These are phyloP conservation scores for Barnettozyma californica DNA, from an alignment of 805 yeast genomes.

Conservation along the genomic window DNA sequence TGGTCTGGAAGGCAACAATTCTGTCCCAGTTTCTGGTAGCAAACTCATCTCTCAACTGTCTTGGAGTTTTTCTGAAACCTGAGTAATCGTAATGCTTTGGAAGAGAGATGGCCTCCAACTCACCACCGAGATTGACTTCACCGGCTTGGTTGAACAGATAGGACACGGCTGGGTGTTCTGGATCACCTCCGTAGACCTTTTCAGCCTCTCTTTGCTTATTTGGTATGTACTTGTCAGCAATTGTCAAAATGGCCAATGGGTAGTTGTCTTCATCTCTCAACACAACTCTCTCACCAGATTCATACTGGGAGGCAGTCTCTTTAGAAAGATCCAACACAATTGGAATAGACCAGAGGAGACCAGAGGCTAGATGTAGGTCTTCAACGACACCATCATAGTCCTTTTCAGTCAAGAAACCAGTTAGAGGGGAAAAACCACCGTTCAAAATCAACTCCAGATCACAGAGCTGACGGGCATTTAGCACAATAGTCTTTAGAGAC, in stretches of 20 bases:
- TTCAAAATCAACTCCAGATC: slow-evolving; percentile 86
- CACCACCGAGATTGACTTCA: slow-evolving; percentile 85
- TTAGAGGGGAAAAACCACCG: slow-evolving; percentile 89
- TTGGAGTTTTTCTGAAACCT: slow-evolving; percentile 82
- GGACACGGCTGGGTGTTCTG: slow-evolving; percentile 89
- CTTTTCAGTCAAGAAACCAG: slow-evolving; percentile 56
- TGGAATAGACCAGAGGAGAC: slow-evolving; percentile 88
- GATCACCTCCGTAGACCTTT: slow-evolving; percentile 91
- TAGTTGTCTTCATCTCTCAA: slow-evolving; percentile 77
- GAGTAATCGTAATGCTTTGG: slow-evolving; percentile 90
- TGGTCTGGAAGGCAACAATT: slow-evolving; percentile 95
- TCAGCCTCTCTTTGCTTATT: slow-evolving; percentile 76
- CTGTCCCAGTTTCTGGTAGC: slow-evolving; percentile 74
- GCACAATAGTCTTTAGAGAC: slow-evolving; percentile 37
- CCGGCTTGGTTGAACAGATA: slow-evolving; percentile 72
- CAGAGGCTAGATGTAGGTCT: slow-evolving; percentile 65
- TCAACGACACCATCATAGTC: slow-evolving; percentile 64
- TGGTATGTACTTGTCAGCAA: slow-evolving; percentile 76
- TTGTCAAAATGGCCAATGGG: slow-evolving; percentile 75
- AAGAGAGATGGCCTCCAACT: slow-evolving; percentile 72
- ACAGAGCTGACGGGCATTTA: slow-evolving; percentile 87
- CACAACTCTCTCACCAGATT: slow-evolving; percentile 58
- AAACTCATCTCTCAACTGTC: slow-evolving; percentile 84
- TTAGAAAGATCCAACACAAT: slow-evolving; percentile 76
- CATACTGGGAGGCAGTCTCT: slow-evolving; percentile 37